phyloP scores from a whole-genome alignment of 2,329 filamentous ascomycete species.

The Sclerotinia spermophila region DNA sequence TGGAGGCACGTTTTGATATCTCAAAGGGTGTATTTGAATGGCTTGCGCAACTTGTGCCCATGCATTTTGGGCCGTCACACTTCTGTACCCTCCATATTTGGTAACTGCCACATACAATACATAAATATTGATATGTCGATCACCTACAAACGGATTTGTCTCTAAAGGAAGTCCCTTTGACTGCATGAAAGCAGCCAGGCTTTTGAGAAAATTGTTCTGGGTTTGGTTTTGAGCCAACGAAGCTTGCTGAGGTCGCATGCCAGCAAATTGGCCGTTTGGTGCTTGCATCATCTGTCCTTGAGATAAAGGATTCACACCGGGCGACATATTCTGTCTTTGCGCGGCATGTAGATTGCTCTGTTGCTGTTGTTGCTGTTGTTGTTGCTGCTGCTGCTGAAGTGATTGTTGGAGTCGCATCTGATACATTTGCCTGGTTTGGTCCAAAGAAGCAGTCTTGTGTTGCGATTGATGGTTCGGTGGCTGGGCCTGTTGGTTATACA shows the following conservation, averaged over 20 bases:
- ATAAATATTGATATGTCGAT: slow-evolving; percentile 70
- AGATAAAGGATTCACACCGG: slow-evolving; percentile 32
- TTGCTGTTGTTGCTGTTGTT: slow-evolving; percentile 67
- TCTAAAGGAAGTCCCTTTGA: slow-evolving; percentile 71
- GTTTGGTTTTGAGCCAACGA: slow-evolving; percentile 42
- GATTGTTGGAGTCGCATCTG: slow-evolving; percentile 82
- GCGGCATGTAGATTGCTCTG: slow-evolving; percentile 43
- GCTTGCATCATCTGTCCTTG: slow-evolving; percentile 52
- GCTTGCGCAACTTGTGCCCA: slow-evolving; percentile 72
- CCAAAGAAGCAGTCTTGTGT: slow-evolving; percentile 48
- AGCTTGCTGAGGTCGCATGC: slow-evolving; percentile 52
- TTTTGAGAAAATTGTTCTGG: slow-evolving; percentile 71
- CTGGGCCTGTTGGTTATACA: slow-evolving; percentile 29
- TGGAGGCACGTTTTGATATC: slow-evolving; percentile 62
- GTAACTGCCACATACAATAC: slow-evolving; percentile 74
- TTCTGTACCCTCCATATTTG: slow-evolving; percentile 73
- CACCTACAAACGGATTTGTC: slow-evolving; percentile 66
- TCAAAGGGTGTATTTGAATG: slow-evolving; percentile 58
- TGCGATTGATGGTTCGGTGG: slow-evolving; percentile 44
- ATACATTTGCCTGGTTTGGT: slow-evolving; percentile 72
- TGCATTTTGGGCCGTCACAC: slow-evolving; percentile 62
- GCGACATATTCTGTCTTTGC: slow-evolving; percentile 46
- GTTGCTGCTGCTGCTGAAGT: slow-evolving; percentile 59
- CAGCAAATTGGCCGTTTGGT: slow-evolving; percentile 55
- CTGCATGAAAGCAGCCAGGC: slow-evolving; percentile 73